Conservation (phyloP, 352 stramenopile species). For the Pythium sp. region DNA sequence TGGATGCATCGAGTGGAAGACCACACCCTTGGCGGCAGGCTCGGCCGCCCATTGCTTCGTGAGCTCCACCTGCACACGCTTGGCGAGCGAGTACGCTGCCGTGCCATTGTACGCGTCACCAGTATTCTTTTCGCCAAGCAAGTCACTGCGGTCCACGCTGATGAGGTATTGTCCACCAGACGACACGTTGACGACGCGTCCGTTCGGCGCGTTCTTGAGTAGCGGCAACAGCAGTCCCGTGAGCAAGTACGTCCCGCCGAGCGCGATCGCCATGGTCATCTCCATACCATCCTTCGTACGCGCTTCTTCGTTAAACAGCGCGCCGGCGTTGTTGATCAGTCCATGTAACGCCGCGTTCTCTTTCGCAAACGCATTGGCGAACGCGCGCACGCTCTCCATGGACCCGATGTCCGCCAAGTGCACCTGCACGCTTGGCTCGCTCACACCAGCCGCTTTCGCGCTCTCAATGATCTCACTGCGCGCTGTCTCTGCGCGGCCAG, state of each 20-base stretch:
- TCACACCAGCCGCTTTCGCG: constrained; percentile 27
- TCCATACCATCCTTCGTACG: constrained; percentile 32
- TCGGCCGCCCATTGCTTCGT: constrained; percentile 41
- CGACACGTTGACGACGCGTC: constrained; percentile 52
- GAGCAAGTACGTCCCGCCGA: constrained; percentile 44
- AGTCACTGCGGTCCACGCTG: constrained; percentile 28
- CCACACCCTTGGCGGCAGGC: constrained; percentile 28
- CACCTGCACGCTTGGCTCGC: constrained; percentile 29
- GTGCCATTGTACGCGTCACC: constrained; percentile 30
- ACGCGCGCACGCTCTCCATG: constrained; percentile 36
- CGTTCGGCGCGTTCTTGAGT: constrained; percentile 33
- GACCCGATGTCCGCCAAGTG: constrained; percentile 47
- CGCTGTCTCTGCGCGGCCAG: constrained; percentile 30
- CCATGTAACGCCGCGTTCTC: constrained; percentile 28
- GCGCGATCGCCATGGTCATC: constrained; percentile 38
- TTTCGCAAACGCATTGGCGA: constrained; percentile 27
- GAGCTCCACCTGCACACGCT: constrained; percentile 48
- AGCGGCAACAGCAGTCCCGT: constrained; percentile 44
- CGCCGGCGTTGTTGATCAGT: constrained; percentile 54
- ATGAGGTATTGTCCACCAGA: constrained; percentile 48
- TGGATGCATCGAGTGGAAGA: constrained; percentile 53
- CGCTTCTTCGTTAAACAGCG: constrained; percentile 35
- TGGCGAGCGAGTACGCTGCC: constrained; percentile 40
- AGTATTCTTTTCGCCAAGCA: constrained; percentile 24
- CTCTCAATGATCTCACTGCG: constrained; percentile 35